A percentile compares a stretch with the other conserved stretches of the same genome.
These are phyloP conservation scores for Fraxinus sp. DNA, from an alignment of 305 asterid species.

Conservation along the genomic window DNA sequence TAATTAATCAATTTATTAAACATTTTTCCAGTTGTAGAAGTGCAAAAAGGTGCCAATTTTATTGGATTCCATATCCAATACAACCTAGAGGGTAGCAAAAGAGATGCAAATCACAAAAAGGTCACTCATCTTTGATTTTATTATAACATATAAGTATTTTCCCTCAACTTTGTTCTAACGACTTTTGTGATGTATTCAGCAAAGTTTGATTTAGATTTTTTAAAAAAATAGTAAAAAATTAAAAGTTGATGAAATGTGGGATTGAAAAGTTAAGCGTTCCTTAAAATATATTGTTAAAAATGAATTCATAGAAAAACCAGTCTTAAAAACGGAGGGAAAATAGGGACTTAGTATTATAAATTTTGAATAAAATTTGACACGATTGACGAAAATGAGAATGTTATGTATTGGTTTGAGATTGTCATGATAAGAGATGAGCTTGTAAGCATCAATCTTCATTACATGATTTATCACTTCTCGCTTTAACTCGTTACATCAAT, in stretches of 20 bases:
- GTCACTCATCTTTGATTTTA: background rate
- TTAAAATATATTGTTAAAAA: too few species aligned
- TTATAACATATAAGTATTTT: background rate
- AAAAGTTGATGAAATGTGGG: too few species aligned
- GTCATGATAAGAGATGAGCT: too few species aligned
- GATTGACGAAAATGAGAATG: too few species aligned
- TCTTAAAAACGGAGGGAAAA: too few species aligned
- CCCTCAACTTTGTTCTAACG: background rate
- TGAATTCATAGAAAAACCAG: too few species aligned
- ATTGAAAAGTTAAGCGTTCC: too few species aligned
- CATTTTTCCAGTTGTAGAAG: background rate
- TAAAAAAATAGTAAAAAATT: too few species aligned
- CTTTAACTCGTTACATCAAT: background rate
- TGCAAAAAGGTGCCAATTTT: background rate
- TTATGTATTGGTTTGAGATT: background rate
- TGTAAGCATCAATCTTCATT: background rate
- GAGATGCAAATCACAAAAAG: background rate
- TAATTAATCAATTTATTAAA: background rate
- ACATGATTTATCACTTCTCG: background rate
- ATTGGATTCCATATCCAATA: background rate
- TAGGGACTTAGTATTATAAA: too few species aligned
- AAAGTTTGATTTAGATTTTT: too few species aligned
- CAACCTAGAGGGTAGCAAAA: background rate
- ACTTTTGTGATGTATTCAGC: background rate
- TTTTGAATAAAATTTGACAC: background rate